Evolutionary conservation across 139 green algal genomes (phyloP).

Genomic region (Tetraselmis striata): DNA sequence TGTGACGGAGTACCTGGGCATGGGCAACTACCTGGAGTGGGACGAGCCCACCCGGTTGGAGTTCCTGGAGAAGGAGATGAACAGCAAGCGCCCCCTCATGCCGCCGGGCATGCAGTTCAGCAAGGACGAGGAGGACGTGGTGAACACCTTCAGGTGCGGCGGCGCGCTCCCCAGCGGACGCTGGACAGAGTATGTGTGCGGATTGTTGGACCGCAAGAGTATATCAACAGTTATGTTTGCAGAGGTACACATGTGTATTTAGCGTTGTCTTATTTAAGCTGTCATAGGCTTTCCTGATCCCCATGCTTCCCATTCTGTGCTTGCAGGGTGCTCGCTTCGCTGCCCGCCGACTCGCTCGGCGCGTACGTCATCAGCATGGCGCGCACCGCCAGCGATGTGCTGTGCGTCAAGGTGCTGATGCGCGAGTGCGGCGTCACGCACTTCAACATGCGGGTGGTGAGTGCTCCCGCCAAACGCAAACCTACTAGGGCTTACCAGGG

Average conservation of each 20-base stretch:
- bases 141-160: conserved; percentile 43
- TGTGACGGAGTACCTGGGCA: neutral
- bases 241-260: too few relatives aligned
- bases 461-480: too few relatives aligned
- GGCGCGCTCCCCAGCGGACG: neutral
- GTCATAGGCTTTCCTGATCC: too few relatives aligned
- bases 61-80: conserved; percentile 64
- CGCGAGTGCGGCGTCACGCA: neutral
- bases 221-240: too few relatives aligned
- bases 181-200: too few relatives aligned
- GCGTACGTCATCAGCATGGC: conserved; percentile 58
- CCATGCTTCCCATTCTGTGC: neutral
- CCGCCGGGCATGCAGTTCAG: conserved; percentile 35
- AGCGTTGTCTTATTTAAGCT: too few relatives aligned
- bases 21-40: conserved; percentile 32
- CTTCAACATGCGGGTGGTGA: neutral
- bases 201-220: too few relatives aligned
- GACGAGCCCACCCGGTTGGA: conserved; percentile 52
- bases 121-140: conserved; percentile 53
- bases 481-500: too few relatives aligned
- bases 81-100: conserved; percentile 60
- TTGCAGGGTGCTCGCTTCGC: neutral
- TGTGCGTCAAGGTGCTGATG: neutral
- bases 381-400: neutral
- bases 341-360: conserved; percentile 17